Evolutionary conservation across 1,139 yeast genomes (phyloP), one percentile per base, ranked within the genome.

Genomic region (Yamadazyma siamensis): DNA sequence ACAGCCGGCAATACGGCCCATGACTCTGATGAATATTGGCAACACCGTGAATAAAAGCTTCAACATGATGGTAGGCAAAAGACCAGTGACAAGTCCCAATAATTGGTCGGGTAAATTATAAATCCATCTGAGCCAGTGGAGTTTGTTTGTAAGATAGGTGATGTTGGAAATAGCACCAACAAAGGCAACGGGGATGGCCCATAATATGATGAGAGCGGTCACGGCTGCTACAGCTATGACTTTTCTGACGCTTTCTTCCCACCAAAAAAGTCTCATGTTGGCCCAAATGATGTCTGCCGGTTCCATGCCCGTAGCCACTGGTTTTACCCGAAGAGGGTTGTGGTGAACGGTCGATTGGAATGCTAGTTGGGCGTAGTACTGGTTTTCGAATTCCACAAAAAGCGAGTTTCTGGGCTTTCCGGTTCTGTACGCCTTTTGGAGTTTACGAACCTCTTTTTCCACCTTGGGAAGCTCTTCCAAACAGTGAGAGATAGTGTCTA

Each of bases 181-280:
- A 39, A 85, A 79, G 4, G 94, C 86, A 10, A 85, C 91, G 2
- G 95, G 95, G 38, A 86, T 70, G 21, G 94, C 81, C 95, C 95
- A 86, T 44, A 85, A 77, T 13, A 84, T 63, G 31, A 85, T 69
- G 43, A 81, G 56, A 4, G 77, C 67, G 24, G 66, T 52, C 41
- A 87, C 72, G 10, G 79, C 76, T 13, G 80, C 69, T 31, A 66
- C 49, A 1, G 95, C 83, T 35, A 71, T 73, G 16, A 75, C 51
- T 27, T 64, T 59, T 61, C 91, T 73, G 18, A 75, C 58, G 28
- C 82, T 56, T 46, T 88, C 70, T 59, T 83, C 94, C 83, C 88
- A 81, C 94, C 95, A 85, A 41, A 75, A 72, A 57, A 87, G 56
- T 46, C 94, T 72, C 72, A 88, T 60, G 48, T 80, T 82, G 16